These are phyloP conservation scores for Spathaspora gorwiae DNA, from an alignment of 805 yeast genomes.

Conservation along the genomic window DNA sequence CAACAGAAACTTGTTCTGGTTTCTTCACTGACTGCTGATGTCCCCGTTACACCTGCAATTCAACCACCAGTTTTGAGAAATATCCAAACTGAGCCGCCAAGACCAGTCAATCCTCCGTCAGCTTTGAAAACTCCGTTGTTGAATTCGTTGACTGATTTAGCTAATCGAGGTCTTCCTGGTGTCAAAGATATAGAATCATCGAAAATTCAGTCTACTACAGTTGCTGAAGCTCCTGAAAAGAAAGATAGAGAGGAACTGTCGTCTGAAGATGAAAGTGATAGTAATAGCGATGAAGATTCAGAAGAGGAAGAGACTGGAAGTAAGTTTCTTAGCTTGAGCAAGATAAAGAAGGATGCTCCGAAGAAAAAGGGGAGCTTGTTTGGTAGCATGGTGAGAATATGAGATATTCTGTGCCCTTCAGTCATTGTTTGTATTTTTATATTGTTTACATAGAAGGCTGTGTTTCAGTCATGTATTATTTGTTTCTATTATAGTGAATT, in stretches of 20 bases:
- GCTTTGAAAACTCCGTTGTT: slow-evolving; percentile 35
- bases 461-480: too few relatives aligned
- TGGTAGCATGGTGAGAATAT: slow-evolving; percentile 7
- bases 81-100: not conserved
- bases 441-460: too few relatives aligned
- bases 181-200: slow-evolving; percentile 38
- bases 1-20: not conserved
- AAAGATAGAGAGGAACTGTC: slow-evolving; percentile 8
- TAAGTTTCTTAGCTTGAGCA: slow-evolving; percentile 23
- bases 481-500: too few relatives aligned
- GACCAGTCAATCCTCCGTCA: not conserved
- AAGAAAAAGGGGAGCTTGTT: slow-evolving; percentile 27
- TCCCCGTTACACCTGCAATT: not conserved
- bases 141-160: slow-evolving; percentile 52
- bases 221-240: not conserved
- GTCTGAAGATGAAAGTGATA: slow-evolving; percentile 6
- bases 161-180: slow-evolving; percentile 63
- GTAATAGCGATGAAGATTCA: slow-evolving; percentile 14
- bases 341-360: slow-evolving; percentile 12
- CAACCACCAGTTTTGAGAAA: not conserved
- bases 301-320: slow-evolving; percentile 11
- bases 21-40: not conserved
- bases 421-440: too few relatives aligned
- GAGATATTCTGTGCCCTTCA: too few relatives aligned
- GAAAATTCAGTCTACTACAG: not conserved